Conservation (phyloP, 768 basidiomycete species). For the Phanerochaete carnosa region DNA sequence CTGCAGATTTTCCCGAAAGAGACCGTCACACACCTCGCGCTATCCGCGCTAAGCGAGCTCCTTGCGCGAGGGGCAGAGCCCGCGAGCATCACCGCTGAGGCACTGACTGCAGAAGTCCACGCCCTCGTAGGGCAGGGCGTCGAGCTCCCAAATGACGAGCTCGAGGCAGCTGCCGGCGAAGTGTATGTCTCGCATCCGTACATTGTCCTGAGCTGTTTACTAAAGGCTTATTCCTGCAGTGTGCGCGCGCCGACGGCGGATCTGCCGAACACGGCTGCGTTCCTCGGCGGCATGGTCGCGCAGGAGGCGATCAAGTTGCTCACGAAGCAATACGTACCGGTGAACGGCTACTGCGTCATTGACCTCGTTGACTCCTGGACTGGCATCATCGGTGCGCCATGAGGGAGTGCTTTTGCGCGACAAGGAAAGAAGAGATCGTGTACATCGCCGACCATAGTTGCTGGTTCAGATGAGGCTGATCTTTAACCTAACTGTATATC, state of each 20-base stretch:
- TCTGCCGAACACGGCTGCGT: conserved; percentile 89
- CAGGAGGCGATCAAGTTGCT: conserved; percentile 98
- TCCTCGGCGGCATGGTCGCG: conserved; percentile 90
- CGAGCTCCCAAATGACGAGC: conserved; percentile 45
- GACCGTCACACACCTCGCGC: conserved; percentile 65
- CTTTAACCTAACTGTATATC: too few species aligned
- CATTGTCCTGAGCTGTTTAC: neutral
- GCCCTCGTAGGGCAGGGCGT: conserved; percentile 45
- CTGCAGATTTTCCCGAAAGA: conserved; percentile 43
- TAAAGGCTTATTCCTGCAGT: conserved; percentile 35
- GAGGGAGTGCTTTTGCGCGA: too few species aligned
- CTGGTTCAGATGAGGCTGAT: too few species aligned
- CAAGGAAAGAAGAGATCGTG: too few species aligned
- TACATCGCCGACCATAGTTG: too few species aligned
- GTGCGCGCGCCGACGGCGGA: conserved; percentile 79
- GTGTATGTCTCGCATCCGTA: conserved; percentile 49
- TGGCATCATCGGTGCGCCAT: conserved; percentile 38
- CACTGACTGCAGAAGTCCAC: conserved; percentile 49
- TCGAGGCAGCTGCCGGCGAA: conserved; percentile 67
- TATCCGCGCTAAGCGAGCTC: conserved; percentile 54
- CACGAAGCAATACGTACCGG: conserved; percentile 92
- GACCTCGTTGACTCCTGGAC: conserved; percentile 85
- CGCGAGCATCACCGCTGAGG: conserved; percentile 44
- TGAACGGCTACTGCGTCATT: conserved; percentile 79
- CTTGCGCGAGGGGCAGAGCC: conserved; percentile 14